Conservation (phyloP, 169 alveolate species). For the Plasmodium berghei region DNA sequence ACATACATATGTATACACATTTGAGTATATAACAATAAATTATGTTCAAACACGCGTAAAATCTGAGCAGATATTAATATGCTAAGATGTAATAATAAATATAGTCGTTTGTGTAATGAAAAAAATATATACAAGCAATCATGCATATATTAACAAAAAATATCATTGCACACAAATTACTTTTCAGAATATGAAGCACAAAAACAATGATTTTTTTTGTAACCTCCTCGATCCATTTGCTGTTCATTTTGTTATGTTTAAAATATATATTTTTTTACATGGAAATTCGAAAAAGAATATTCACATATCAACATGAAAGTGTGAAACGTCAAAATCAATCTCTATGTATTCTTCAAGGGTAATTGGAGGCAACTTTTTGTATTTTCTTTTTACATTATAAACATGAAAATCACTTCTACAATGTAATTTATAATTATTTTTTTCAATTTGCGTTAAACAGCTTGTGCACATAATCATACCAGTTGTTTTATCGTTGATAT, state of each 20-base stretch:
- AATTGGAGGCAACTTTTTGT: conserved; percentile 86
- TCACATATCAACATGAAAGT: conserved; percentile 77
- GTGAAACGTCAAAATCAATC: conserved; percentile 75
- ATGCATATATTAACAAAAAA: not conserved
- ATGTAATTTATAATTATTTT: conserved; percentile 79
- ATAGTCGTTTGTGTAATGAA: not conserved
- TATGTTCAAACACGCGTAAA: conserved; percentile 7
- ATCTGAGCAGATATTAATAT: not conserved
- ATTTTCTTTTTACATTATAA: conserved; percentile 85
- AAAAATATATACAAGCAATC: not conserved
- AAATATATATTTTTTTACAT: too few relatives aligned
- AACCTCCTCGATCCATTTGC: not conserved
- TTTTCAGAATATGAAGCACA: conserved; percentile 31
- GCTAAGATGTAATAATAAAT: not conserved
- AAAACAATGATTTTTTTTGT: conserved; percentile 25
- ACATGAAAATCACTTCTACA: conserved; percentile 89
- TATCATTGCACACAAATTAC: conserved; percentile 9
- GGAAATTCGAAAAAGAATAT: not conserved
- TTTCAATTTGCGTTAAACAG: conserved; percentile 82
- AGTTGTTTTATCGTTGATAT: conserved; percentile 16
- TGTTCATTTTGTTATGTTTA: too few relatives aligned
- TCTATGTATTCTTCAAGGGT: conserved; percentile 84
- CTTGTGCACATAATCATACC: conserved; percentile 81
- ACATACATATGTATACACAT: not conserved
- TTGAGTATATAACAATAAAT: not conserved